phyloP scores from a whole-genome alignment of 495 filamentous ascomycete species.

The Penicillium argentinense region DNA sequence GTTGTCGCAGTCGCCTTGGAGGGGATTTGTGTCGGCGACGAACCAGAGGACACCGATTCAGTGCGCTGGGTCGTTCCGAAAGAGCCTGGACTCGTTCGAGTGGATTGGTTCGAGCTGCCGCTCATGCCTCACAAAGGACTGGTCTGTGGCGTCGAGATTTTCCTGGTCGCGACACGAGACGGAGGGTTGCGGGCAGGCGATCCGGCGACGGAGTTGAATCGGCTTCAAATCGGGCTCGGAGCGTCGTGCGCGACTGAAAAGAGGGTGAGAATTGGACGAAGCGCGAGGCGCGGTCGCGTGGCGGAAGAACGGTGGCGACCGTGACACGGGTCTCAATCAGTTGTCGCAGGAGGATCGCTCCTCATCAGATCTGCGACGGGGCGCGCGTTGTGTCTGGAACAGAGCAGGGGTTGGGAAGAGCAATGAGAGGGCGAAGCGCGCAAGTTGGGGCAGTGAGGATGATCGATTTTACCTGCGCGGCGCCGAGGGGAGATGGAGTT shows the following conservation, averaged over 20 bases:
- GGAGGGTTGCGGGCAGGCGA: slow-evolving; percentile 4
- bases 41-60: slow-evolving; percentile 47
- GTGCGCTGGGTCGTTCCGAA: slow-evolving; percentile 47
- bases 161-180: slow-evolving; percentile 27
- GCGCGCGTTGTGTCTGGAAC: slow-evolving; percentile 16
- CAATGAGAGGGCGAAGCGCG: slow-evolving; percentile 19
- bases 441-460: too few species aligned
- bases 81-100: slow-evolving; percentile 50
- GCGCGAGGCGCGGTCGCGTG: too few species aligned
- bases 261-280: slow-evolving; percentile 14
- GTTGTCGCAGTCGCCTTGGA: slow-evolving; percentile 44
- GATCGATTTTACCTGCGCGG: too few species aligned
- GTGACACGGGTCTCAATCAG: slow-evolving; percentile 21
- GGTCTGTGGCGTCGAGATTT: slow-evolving; percentile 7
- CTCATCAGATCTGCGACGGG: slow-evolving; percentile 30
- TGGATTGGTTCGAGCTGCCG: slow-evolving; percentile 49
- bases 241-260: slow-evolving; percentile 20
- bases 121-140: slow-evolving; percentile 44
- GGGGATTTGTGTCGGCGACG: slow-evolving; percentile 44
- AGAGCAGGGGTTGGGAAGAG: slow-evolving; percentile 15
- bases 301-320: too few species aligned
- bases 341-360: slow-evolving; percentile 10
- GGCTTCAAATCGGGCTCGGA: slow-evolving; percentile 16
- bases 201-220: slow-evolving; percentile 16
- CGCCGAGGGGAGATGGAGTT: slow-evolving; percentile 17